Percentiles rank a stretch among this genome's conserved stretches.
phyloP scores from a whole-genome alignment of 78 protist genomes.

The Chrysochromulina parva region DNA sequence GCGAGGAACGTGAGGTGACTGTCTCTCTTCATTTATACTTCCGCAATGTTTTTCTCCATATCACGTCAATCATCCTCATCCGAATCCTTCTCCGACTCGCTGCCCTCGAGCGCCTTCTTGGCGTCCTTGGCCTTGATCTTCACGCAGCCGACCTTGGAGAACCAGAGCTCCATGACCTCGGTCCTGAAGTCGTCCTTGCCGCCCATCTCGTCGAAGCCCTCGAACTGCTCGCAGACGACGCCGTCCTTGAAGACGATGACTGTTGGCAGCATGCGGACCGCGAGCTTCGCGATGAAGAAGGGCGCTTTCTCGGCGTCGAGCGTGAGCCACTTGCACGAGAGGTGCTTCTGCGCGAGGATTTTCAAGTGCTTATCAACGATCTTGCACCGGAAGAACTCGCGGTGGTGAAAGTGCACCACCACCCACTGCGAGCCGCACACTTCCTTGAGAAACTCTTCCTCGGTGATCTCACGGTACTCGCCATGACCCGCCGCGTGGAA shows the following conservation, averaged over 20 bases:
- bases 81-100: no score
- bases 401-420: constrained; percentile 69
- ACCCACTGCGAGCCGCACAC: constrained; percentile 47
- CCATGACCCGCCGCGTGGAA: constrained; percentile 51
- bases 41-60: no score
- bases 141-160: constrained; percentile 46
- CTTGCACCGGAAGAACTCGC: constrained; percentile 64
- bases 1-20: no score
- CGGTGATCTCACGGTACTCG: constrained; percentile 60
- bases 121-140: neutral
- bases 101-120: no score
- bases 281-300: constrained; percentile 60
- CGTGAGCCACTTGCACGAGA: constrained; percentile 51
- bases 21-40: no score
- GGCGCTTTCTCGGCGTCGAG: constrained; percentile 70
- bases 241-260: constrained; percentile 70
- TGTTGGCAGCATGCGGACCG: constrained; percentile 60
- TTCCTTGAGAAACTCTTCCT: constrained; percentile 66
- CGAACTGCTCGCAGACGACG: constrained; percentile 50
- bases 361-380: constrained; percentile 59
- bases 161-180: constrained; percentile 50
- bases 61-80: no score
- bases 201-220: constrained; percentile 71
- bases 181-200: constrained; percentile 61
- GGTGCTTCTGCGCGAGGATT: constrained; percentile 42